A percentile compares a stretch with the other conserved stretches of the same genome.
These are phyloP conservation scores for Echinosophora koreensis DNA, from an alignment of 306 rosid species.

Conservation along the genomic window DNA sequence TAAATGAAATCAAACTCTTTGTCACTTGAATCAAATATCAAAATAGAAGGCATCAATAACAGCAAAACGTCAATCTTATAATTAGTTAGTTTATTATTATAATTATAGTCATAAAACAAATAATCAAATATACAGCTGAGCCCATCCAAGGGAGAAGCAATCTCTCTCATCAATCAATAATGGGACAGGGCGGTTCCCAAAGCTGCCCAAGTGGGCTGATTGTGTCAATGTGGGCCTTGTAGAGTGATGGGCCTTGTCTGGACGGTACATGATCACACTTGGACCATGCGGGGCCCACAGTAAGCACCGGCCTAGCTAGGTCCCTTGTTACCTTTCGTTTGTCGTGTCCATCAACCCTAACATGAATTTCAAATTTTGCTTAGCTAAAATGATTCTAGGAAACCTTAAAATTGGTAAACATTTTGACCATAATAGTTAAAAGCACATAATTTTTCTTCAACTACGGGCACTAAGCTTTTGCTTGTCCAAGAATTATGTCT, in stretches of 20 bases:
- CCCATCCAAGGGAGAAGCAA: too few species aligned
- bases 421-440: constrained; percentile 21
- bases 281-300: constrained; percentile 45
- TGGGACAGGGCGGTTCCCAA: constrained; percentile 44
- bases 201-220: not conserved
- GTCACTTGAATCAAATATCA: too few species aligned
- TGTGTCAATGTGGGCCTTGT: not conserved
- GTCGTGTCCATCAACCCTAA: constrained; percentile 26
- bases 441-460: not conserved
- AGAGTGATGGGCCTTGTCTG: not conserved
- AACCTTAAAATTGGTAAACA: constrained; percentile 41
- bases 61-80: too few species aligned
- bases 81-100: too few species aligned
- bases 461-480: not conserved
- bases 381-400: not conserved
- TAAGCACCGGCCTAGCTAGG: constrained; percentile 44
- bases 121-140: too few species aligned
- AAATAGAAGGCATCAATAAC: too few species aligned
- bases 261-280: constrained; percentile 42
- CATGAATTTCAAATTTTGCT: not conserved
- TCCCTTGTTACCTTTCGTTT: constrained; percentile 15
- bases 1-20: too few species aligned
- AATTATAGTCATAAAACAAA: too few species aligned
- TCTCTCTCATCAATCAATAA: too few species aligned
- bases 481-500: not conserved